These are phyloP conservation scores for Nissolia schottii DNA, from an alignment of 306 rosid species.

Conservation along the genomic window DNA sequence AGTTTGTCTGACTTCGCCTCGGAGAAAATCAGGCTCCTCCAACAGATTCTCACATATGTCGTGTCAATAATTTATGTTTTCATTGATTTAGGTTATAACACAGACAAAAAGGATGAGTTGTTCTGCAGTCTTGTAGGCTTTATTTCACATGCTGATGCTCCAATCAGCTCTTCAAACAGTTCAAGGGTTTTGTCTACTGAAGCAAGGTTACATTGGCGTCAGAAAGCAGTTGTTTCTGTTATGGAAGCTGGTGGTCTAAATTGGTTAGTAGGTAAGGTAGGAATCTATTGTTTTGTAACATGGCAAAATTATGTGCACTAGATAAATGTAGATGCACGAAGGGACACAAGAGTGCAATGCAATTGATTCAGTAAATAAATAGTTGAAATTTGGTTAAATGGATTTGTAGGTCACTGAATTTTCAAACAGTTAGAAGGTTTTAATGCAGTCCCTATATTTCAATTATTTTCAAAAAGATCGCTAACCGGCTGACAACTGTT, in stretches of 20 bases:
- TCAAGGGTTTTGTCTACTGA: slow-evolving; percentile 57
- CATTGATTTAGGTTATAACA: slow-evolving; percentile 65
- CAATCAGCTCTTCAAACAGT: slow-evolving; percentile 48
- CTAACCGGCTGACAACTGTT: not conserved
- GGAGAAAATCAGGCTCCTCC: slow-evolving; percentile 67
- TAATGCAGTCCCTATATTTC: not conserved
- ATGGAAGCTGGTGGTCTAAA: slow-evolving; percentile 99
- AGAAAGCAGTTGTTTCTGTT: slow-evolving; percentile 86
- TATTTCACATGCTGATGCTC: slow-evolving; percentile 38
- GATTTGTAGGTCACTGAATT: not conserved
- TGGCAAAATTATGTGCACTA: not conserved
- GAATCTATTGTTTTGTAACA: slow-evolving; percentile 41
- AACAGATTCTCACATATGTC: slow-evolving; percentile 67
- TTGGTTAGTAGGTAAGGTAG: slow-evolving; percentile 99
- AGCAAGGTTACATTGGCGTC: slow-evolving; percentile 73
- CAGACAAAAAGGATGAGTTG: slow-evolving; percentile 47
- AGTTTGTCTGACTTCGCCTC: slow-evolving; percentile 46
- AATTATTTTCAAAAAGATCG: not conserved
- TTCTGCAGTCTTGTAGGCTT: slow-evolving; percentile 43
- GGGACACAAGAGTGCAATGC: no score
- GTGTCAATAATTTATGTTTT: slow-evolving; percentile 70
- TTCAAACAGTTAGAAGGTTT: not conserved
- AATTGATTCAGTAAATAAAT: slow-evolving; percentile 5
- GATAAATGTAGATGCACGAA: not conserved
- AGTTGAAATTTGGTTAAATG: slow-evolving; percentile 6